Percentiles rank a stretch among this genome's conserved stretches.
Evolutionary conservation across 768 basidiomycete genomes (phyloP).

Genomic region (Mycena sanguinolenta): DNA sequence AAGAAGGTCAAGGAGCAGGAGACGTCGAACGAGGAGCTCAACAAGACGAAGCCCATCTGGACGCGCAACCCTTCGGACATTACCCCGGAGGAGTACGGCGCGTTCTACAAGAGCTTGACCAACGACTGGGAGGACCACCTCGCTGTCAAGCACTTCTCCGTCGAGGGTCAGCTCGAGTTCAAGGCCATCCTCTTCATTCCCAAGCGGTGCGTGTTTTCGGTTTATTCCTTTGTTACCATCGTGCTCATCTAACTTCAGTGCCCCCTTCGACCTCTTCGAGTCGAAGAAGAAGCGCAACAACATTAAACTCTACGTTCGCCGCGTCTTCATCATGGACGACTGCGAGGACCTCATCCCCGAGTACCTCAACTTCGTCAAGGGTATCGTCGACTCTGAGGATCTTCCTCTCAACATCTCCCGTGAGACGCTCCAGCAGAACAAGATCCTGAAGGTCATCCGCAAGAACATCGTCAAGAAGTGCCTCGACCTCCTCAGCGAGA

Average conservation of each 20-base stretch:
- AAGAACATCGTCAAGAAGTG: constrained; percentile 99
- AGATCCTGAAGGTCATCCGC: constrained; percentile 99
- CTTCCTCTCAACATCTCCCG: constrained; percentile 99
- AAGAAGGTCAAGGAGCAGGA: constrained; percentile 94
- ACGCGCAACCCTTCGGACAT: constrained; percentile 98
- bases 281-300: constrained; percentile 99
- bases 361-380: constrained; percentile 99
- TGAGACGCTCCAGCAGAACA: constrained; percentile 99
- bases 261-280: constrained; percentile 99
- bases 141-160: constrained; percentile 99
- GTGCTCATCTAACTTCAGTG: constrained; percentile 61
- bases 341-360: constrained; percentile 99
- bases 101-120: constrained; percentile 99
- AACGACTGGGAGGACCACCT: constrained; percentile 99
- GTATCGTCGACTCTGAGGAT: constrained; percentile 99
- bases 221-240: background rate
- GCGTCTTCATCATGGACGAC: constrained; percentile 99
- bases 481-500: constrained; percentile 94
- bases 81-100: constrained; percentile 89
- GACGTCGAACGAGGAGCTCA: constrained; percentile 95
- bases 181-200: constrained; percentile 99
- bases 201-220: constrained; percentile 76
- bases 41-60: constrained; percentile 99
- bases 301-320: constrained; percentile 99
- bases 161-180: constrained; percentile 99